These are phyloP conservation scores for Dendrobium officinale DNA, from an alignment of 106 monocot genomes.

Conservation along the genomic window DNA sequence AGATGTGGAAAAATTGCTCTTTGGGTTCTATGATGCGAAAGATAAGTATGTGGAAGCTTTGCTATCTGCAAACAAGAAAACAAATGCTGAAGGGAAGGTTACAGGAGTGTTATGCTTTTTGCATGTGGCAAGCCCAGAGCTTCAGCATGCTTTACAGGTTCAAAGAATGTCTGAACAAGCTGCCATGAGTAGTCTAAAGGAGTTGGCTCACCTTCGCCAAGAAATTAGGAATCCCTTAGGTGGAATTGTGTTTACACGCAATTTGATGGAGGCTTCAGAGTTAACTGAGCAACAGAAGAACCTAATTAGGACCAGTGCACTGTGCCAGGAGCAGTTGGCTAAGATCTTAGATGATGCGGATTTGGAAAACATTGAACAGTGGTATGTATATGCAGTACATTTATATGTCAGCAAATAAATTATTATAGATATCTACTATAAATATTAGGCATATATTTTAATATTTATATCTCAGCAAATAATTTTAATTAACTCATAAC, in stretches of 20 bases:
- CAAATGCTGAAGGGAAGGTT: constrained; percentile 51
- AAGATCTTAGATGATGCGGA: constrained; percentile 71
- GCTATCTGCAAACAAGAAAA: constrained; percentile 64
- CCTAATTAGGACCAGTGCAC: constrained; percentile 40
- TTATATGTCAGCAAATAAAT: too few species aligned
- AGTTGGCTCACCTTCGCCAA: constrained; percentile 47
- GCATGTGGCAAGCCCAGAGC: constrained; percentile 70
- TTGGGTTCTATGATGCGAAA: constrained; percentile 56
- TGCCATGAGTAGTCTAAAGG: constrained; percentile 55
- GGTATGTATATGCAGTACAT: constrained; percentile 32
- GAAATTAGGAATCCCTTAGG: constrained; percentile 71
- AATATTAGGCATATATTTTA: too few species aligned
- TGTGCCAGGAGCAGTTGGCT: constrained; percentile 63
- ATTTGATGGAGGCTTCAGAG: constrained; percentile 55
- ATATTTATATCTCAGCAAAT: too few species aligned
- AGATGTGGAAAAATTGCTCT: constrained; percentile 54
- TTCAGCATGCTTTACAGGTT: constrained; percentile 60
- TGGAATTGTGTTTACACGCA: constrained; percentile 55
- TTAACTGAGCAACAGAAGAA: constrained; percentile 54
- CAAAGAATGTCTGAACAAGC: constrained; percentile 61
- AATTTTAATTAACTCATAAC: too few species aligned
- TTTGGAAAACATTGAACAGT: constrained; percentile 72
- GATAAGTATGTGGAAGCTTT: constrained; percentile 65
- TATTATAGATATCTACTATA: too few species aligned
- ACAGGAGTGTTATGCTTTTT: constrained; percentile 81